Base-by-base conservation (phyloP, 257 asterid species). In the Solanum medicagineum region DNA sequence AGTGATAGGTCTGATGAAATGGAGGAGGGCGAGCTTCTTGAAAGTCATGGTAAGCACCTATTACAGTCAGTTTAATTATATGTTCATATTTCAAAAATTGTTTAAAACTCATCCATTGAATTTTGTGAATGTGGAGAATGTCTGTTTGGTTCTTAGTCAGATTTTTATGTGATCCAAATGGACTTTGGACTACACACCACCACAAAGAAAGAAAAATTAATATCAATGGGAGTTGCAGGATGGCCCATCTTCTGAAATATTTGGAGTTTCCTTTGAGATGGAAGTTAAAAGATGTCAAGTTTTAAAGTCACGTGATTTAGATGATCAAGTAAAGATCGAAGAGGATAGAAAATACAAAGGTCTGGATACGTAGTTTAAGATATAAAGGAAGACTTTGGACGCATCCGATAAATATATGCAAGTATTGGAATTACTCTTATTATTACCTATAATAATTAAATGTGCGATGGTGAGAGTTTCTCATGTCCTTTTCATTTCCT, bases 1-100 rank as follows among this genome's bases (percentile, higher is more conserved):
- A 91, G 69, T 79, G 88, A 84, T 89, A 90, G 59, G 85, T 56
- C 87, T 83, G 97, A 92, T 32, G 99, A 97, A 85, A 93, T 94
- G 84, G 99, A 97, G 91, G 99, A 97, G 87, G 99, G 99, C 60
- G 99, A 97, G 88, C 99, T 97, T 87, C 87, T 95, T 44, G 90
- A 87, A 87, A 92, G 95, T 87, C 91, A 92, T 73, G 95, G 99
- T 97, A 86, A 90, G 93, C 77, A 53, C 68, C 77, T 87, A 32
- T 44, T 84, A 32, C 24, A 68, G 53, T 83, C 42, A 17, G 60
- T 49, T 75, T 75, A 75, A 24, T 75, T 9, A 24, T 75, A 42
- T 75, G 22, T 49, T 60, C 81, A 49, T 75, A 74, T 29, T 75
- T 22, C 44, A 75, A 75, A 5, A 75, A 49, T 24, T 75, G 81